Percentiles rank a stretch among this genome's conserved stretches.
Conservation (phyloP, 441 rosid genomes). For the Sinapis alba region DNA sequence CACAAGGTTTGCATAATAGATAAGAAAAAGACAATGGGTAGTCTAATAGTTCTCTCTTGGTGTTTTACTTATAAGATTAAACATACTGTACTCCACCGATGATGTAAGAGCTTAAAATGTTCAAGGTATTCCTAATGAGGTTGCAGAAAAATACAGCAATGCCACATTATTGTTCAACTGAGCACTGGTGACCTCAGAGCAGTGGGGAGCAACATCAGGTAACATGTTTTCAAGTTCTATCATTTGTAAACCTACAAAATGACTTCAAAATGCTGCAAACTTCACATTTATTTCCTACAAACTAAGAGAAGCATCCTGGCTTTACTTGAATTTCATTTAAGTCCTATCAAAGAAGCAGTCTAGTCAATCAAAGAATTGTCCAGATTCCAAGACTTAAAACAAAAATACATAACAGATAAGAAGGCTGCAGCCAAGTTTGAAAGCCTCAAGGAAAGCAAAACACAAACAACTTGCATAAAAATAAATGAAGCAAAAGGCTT, state of each 20-base stretch:
- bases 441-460: slow-evolving; percentile 11
- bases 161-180: not conserved
- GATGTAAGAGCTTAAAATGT: not conserved
- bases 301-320: not conserved
- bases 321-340: not conserved
- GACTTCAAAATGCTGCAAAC: slow-evolving; percentile 10
- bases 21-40: not conserved
- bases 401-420: not conserved
- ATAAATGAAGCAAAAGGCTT: not conserved
- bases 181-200: not conserved
- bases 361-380: slow-evolving; percentile 6
- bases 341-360: not conserved
- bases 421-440: slow-evolving; percentile 6
- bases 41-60: not conserved
- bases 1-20: slow-evolving; percentile 4
- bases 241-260: slow-evolving; percentile 5
- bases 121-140: not conserved
- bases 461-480: not conserved
- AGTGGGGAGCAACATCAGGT: not conserved
- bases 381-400: not conserved
- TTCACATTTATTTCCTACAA: not conserved
- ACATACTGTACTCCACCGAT: not conserved
- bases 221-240: not conserved
- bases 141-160: not conserved
- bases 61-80: not conserved